Percentiles rank a stretch among this genome's conserved stretches.
Evolutionary conservation across 441 rosid genomes (phyloP).

Genomic region (Adansonia rubrostipa): DNA sequence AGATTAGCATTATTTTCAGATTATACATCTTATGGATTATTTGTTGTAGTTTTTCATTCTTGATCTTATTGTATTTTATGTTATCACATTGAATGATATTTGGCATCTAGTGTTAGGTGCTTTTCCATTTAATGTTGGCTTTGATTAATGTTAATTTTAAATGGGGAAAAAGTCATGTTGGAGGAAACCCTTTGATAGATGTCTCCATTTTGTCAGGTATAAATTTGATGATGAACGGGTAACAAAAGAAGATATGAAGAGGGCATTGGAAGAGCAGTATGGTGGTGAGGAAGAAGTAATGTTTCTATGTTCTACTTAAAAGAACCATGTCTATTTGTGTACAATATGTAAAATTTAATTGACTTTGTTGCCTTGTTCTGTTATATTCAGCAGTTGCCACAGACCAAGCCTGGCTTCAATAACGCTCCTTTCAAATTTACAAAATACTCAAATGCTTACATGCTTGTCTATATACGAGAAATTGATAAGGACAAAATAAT

Average conservation of each 20-base stretch:
- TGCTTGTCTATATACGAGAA: conserved; percentile 98
- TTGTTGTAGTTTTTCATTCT: background rate
- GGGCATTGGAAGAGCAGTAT: conserved; percentile 96
- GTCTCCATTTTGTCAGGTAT: conserved; percentile 49
- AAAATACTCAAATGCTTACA: conserved; percentile 45
- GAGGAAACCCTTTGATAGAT: too few relatives aligned
- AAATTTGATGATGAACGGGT: conserved; percentile 98
- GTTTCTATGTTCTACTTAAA: conserved; percentile 17
- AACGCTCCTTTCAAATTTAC: conserved; percentile 87
- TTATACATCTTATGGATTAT: background rate
- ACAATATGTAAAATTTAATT: conserved; percentile 26
- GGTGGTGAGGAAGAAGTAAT: conserved; percentile 98
- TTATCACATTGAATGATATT: background rate
- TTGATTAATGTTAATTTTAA: too few relatives aligned
- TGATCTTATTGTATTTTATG: background rate
- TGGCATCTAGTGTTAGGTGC: background rate
- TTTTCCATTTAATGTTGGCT: background rate
- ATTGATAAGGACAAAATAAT: conserved; percentile 94
- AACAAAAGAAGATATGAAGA: conserved; percentile 89
- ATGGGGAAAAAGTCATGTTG: too few relatives aligned
- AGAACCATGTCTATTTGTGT: conserved; percentile 14
- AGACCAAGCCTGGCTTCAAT: conserved; percentile 91
- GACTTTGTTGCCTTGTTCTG: conserved; percentile 34
- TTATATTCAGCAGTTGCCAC: conserved; percentile 65
- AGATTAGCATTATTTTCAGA: background rate